Conservation (phyloP, 106 monocot species). For the Apostasia ramifera region DNA sequence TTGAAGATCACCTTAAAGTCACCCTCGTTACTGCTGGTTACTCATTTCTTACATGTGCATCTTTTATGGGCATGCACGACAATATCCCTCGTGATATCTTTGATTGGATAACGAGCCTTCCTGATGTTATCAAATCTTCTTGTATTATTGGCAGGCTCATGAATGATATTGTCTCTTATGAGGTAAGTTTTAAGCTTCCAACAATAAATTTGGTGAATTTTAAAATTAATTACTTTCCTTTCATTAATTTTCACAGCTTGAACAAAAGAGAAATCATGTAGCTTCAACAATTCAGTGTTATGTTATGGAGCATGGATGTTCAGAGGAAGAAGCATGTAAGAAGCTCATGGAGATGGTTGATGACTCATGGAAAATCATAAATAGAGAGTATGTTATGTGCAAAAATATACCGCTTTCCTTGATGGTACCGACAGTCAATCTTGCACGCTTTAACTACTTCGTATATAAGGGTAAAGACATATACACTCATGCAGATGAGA, state of each 20-base stretch:
- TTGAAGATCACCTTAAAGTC: neutral
- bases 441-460: constrained; percentile 1
- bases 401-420: neutral
- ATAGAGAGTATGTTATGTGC: neutral
- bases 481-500: neutral
- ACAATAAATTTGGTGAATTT: neutral
- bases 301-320: constrained; percentile 1
- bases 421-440: neutral
- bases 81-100: neutral
- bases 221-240: neutral
- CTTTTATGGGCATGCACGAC: constrained; percentile 1
- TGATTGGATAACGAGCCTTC: neutral
- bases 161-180: constrained; percentile 1
- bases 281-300: neutral
- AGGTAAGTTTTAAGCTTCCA: constrained; percentile 1
- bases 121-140: neutral
- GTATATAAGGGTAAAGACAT: neutral
- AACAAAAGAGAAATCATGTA: neutral
- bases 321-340: neutral
- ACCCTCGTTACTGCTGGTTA: neutral
- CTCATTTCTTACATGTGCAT: neutral
- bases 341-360: neutral
- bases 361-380: neutral
- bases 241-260: neutral
- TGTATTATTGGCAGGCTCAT: neutral